Conservation (phyloP, 2,329 filamentous ascomycete genomes). For the Emmonsiellopsis sp. region DNA sequence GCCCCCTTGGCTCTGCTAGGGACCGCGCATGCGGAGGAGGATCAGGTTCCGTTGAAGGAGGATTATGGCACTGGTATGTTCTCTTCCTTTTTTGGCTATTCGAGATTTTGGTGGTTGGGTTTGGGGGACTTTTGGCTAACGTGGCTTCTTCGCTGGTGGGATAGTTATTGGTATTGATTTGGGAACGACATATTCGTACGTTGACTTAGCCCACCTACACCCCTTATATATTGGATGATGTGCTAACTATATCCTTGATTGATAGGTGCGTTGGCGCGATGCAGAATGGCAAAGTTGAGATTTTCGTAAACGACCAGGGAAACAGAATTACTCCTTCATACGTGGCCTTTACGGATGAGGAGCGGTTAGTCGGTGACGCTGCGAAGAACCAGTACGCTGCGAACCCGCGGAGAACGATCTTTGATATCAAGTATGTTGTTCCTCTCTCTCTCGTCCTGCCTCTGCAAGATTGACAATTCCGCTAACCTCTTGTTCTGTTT, state of each 20-base stretch:
- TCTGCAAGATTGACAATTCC: not conserved
- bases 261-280: conserved; percentile 83
- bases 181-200: conserved; percentile 66
- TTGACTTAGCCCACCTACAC: not conserved
- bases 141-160: not conserved
- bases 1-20: conserved; percentile 77
- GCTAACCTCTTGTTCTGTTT: conserved; percentile 23
- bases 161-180: conserved; percentile 89
- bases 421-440: conserved; percentile 74
- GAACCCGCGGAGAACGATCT: conserved; percentile 70
- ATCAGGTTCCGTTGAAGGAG: conserved; percentile 57
- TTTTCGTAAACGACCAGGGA: conserved; percentile 92
- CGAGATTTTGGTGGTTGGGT: not conserved
- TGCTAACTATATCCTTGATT: conserved; percentile 29
- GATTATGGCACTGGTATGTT: conserved; percentile 63
- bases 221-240: not conserved
- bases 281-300: conserved; percentile 91
- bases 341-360: conserved; percentile 93
- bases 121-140: not conserved
- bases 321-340: conserved; percentile 94
- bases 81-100: not conserved
- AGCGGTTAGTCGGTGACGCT: conserved; percentile 93
- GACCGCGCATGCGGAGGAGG: conserved; percentile 61
- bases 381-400: conserved; percentile 89
- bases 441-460: not conserved